A percentile compares a stretch with the other conserved stretches of the same genome.
Conservation (phyloP, 352 stramenopile genomes). For the Globisporangium nagaii region DNA sequence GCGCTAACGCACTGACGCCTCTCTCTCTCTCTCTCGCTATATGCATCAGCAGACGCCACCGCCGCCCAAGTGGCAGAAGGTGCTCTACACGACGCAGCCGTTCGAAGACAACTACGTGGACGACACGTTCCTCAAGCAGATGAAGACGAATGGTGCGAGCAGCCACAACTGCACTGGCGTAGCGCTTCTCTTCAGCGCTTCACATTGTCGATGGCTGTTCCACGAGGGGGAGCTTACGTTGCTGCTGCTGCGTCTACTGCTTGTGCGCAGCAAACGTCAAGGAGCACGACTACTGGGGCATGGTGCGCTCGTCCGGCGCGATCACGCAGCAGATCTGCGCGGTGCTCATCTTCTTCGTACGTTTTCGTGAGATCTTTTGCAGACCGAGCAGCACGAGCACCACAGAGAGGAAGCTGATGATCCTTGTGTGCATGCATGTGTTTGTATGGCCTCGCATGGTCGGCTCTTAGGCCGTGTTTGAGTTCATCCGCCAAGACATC, state of each 20-base stretch:
- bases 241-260: background rate
- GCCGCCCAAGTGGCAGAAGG: slow-evolving; percentile 63
- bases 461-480: slow-evolving; percentile 55
- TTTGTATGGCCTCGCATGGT: too few relatives aligned
- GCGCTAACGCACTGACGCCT: background rate
- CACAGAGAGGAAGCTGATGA: background rate
- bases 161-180: background rate
- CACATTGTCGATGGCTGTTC: background rate
- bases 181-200: too few relatives aligned
- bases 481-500: slow-evolving; percentile 48
- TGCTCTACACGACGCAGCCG: slow-evolving; percentile 83
- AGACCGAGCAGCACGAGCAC: too few relatives aligned
- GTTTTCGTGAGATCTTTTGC: too few relatives aligned
- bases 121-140: slow-evolving; percentile 85
- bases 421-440: background rate
- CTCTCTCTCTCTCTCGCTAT: too few relatives aligned
- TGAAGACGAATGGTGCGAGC: slow-evolving; percentile 82
- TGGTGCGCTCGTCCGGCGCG: slow-evolving; percentile 78
- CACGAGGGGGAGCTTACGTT: background rate
- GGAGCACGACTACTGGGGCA: slow-evolving; percentile 79
- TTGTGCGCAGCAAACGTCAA: slow-evolving; percentile 59
- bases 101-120: slow-evolving; percentile 91
- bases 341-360: slow-evolving; percentile 86
- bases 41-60: background rate
- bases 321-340: slow-evolving; percentile 88